Percentiles rank a stretch among this genome's conserved stretches.
These are phyloP conservation scores for Volvox africanus DNA, from an alignment of 139 green algal species.

Conservation along the genomic window DNA sequence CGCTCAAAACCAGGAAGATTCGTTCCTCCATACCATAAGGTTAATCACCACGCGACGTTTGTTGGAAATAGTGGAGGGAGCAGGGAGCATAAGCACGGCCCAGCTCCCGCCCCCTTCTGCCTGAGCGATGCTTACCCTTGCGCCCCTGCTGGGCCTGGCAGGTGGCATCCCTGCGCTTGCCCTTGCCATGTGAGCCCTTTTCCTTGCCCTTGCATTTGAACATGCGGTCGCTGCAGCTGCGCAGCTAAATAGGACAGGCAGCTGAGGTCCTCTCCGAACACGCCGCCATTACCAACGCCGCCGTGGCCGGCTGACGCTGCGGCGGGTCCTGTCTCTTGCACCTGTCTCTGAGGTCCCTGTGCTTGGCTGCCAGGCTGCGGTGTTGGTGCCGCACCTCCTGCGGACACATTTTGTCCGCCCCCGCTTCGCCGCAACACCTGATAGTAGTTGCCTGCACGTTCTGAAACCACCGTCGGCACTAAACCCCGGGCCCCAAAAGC, in stretches of 20 bases:
- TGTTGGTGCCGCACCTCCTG: neutral
- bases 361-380: neutral
- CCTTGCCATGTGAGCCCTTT: too few relatives aligned
- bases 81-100: too few relatives aligned
- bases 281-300: neutral
- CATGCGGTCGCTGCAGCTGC: neutral
- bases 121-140: neutral
- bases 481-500: slow-evolving; percentile 31
- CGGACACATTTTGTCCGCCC: neutral
- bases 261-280: slow-evolving; percentile 40
- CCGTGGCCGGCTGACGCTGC: neutral
- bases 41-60: too few relatives aligned
- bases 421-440: neutral
- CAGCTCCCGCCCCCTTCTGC: too few relatives aligned
- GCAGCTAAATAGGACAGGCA: slow-evolving; percentile 19
- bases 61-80: too few relatives aligned
- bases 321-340: too few relatives aligned
- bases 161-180: neutral
- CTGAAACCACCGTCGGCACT: neutral
- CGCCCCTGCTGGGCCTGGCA: neutral
- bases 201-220: neutral
- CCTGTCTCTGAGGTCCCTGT: neutral
- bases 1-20: too few relatives aligned
- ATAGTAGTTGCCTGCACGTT: slow-evolving; percentile 9
- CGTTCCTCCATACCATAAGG: too few relatives aligned